Percentiles rank a stretch among this genome's conserved stretches.
phyloP scores from a whole-genome alignment of 2,329 filamentous ascomycete genomes.

The Blastomyces gilchristii region DNA sequence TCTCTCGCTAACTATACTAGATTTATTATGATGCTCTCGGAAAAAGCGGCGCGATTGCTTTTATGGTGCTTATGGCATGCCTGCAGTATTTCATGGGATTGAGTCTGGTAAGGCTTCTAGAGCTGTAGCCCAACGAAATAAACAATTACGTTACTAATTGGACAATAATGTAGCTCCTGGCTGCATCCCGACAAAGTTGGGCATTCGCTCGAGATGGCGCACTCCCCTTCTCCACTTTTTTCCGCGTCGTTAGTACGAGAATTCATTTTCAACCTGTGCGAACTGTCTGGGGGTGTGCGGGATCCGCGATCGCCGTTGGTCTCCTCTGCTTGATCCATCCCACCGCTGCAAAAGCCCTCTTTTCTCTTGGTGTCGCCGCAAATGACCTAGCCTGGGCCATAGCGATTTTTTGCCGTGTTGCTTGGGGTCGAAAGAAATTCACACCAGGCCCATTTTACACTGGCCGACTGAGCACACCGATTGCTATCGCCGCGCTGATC shows the following conservation, averaged over 20 bases:
- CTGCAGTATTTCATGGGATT: conserved; percentile 55
- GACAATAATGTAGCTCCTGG: conserved; percentile 35
- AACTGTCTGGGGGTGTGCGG: conserved; percentile 45
- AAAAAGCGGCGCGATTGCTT: conserved; percentile 47
- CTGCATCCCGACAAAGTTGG: conserved; percentile 52
- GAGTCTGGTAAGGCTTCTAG: conserved; percentile 32
- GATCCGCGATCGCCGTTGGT: conserved; percentile 44
- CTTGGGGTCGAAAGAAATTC: conserved; percentile 49
- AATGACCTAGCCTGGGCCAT: conserved; percentile 52
- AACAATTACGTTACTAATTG: background rate
- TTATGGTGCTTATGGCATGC: conserved; percentile 50
- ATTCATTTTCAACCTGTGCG: conserved; percentile 47
- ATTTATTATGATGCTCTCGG: conserved; percentile 53
- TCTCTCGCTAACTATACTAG: conserved; percentile 23
- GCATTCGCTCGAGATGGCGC: conserved; percentile 54
- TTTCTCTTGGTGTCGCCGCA: conserved; percentile 49
- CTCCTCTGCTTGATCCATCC: conserved; percentile 49
- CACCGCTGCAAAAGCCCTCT: conserved; percentile 49
- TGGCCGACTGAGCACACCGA: conserved; percentile 18
- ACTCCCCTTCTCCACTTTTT: conserved; percentile 49
- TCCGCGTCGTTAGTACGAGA: conserved; percentile 45
- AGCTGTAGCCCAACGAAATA: conserved; percentile 1
- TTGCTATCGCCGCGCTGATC: conserved; percentile 44
- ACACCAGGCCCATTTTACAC: conserved; percentile 32
- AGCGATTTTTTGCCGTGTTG: conserved; percentile 48